Conservation (phyloP, 805 yeast species). For the Candida alai region DNA sequence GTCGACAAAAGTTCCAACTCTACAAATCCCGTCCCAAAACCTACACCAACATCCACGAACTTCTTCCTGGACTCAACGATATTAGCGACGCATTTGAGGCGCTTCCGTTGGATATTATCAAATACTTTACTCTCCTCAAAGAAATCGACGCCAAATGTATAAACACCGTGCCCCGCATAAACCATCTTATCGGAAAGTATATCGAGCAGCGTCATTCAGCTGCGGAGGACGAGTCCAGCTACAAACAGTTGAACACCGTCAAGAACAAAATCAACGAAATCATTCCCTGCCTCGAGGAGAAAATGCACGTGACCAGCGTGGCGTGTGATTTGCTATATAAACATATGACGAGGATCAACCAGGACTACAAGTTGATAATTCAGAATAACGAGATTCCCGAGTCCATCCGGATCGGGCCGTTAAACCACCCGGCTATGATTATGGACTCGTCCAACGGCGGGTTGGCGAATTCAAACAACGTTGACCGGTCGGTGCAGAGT, state of each 20-base stretch:
- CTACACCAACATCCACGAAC: constrained; percentile 32
- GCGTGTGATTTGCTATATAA: constrained; percentile 75
- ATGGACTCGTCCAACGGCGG: constrained; percentile 42
- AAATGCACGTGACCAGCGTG: constrained; percentile 93
- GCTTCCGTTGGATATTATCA: constrained; percentile 74
- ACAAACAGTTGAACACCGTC: constrained; percentile 29
- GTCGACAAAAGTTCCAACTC: constrained; percentile 23
- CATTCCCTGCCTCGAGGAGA: constrained; percentile 91
- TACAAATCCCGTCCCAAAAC: constrained; percentile 32
- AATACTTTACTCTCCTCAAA: constrained; percentile 81
- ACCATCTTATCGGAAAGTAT: constrained; percentile 49
- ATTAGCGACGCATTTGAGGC: constrained; percentile 89
- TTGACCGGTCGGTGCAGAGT: constrained; percentile 60
- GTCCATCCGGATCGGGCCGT: constrained; percentile 68
- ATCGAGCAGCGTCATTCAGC: constrained; percentile 18
- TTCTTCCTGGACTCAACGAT: constrained; percentile 83
- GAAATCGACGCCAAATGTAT: constrained; percentile 96
- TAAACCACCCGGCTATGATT: constrained; percentile 88
- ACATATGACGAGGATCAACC: constrained; percentile 69
- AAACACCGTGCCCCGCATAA: constrained; percentile 64
- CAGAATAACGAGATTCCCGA: constrained; percentile 80
- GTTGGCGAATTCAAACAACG: constrained; percentile 36
- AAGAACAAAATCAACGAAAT: constrained; percentile 56
- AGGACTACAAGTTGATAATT: constrained; percentile 72
- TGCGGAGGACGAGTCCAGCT: not conserved